These are phyloP conservation scores for Candida vaughaniae DNA, from an alignment of 805 yeast species.

Conservation along the genomic window DNA sequence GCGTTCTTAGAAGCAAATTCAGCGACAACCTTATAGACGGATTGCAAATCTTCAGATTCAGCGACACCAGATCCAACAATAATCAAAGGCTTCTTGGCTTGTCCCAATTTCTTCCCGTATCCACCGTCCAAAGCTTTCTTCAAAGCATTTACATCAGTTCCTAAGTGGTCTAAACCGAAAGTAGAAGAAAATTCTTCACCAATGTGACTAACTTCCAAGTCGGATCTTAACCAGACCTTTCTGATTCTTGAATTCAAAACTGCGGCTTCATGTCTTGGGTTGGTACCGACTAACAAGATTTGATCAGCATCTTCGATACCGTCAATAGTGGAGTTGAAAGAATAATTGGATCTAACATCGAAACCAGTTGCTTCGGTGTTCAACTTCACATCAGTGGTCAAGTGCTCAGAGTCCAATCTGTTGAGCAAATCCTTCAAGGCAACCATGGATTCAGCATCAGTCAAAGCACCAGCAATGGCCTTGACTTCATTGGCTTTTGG, in stretches of 20 bases:
- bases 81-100: slow-evolving; percentile 73
- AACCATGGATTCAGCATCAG: slow-evolving; percentile 80
- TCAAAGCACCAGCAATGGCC: slow-evolving; percentile 78
- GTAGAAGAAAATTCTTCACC: slow-evolving; percentile 81
- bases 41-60: slow-evolving; percentile 62
- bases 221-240: slow-evolving; percentile 71
- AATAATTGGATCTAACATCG: slow-evolving; percentile 74
- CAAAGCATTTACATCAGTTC: slow-evolving; percentile 58
- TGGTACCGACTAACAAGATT: slow-evolving; percentile 77
- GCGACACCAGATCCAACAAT: slow-evolving; percentile 79
- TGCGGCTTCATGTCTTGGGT: slow-evolving; percentile 89
- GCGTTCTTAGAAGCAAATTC: slow-evolving; percentile 54
- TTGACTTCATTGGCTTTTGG: slow-evolving; percentile 73
- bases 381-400: slow-evolving; percentile 66
- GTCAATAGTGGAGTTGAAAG: slow-evolving; percentile 74
- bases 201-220: slow-evolving; percentile 66
- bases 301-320: slow-evolving; percentile 85
- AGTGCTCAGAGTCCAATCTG: slow-evolving; percentile 76
- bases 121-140: slow-evolving; percentile 61
- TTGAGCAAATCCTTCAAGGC: slow-evolving; percentile 78
- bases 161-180: slow-evolving; percentile 62
- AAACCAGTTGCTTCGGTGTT: slow-evolving; percentile 61
- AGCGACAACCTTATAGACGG: slow-evolving; percentile 58
- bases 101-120: slow-evolving; percentile 63
- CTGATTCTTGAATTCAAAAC: slow-evolving; percentile 82